Conservation (phyloP, 2,329 filamentous ascomycete species). For the Penicillium sp. region DNA sequence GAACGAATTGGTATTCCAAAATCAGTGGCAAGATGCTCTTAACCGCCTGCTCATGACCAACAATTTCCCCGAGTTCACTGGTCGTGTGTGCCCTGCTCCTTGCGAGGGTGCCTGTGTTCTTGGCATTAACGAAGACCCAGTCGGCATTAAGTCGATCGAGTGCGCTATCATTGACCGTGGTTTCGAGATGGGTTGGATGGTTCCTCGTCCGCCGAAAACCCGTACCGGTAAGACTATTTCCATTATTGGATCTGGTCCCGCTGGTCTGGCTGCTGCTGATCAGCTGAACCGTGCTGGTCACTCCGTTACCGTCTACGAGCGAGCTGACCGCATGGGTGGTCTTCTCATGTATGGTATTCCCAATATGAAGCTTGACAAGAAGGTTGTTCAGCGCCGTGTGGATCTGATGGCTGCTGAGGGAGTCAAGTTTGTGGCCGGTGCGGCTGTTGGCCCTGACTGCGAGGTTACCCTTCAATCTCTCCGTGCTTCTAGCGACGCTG, state of each 20-base stretch:
- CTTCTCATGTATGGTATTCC: slow-evolving; percentile 98
- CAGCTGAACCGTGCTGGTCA: slow-evolving; percentile 94
- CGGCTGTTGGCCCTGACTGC: slow-evolving; percentile 74
- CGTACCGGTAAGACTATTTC: slow-evolving; percentile 88
- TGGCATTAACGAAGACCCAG: slow-evolving; percentile 94
- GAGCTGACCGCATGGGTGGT: slow-evolving; percentile 84
- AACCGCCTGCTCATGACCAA: slow-evolving; percentile 94
- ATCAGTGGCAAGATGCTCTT: slow-evolving; percentile 86
- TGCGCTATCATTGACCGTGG: slow-evolving; percentile 97
- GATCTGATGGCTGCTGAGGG: slow-evolving; percentile 94
- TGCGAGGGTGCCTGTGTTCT: slow-evolving; percentile 95
- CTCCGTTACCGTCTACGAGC: slow-evolving; percentile 85
- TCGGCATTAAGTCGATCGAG: slow-evolving; percentile 97
- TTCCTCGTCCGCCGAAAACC: slow-evolving; percentile 72
- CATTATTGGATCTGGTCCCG: slow-evolving; percentile 87
- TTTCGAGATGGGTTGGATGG: slow-evolving; percentile 98
- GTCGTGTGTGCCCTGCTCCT: slow-evolving; percentile 92
- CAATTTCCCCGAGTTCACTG: slow-evolving; percentile 98
- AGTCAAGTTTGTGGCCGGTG: slow-evolving; percentile 75
- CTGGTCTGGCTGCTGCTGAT: slow-evolving; percentile 86
- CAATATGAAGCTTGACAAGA: slow-evolving; percentile 99
- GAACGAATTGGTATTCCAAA: slow-evolving; percentile 77
- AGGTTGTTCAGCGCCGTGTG: slow-evolving; percentile 89
- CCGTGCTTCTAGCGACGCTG: slow-evolving; percentile 73
- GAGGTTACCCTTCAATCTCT: slow-evolving; percentile 69